phyloP scores from a whole-genome alignment of 768 basidiomycete genomes.

The Suillus cothurnatus region DNA sequence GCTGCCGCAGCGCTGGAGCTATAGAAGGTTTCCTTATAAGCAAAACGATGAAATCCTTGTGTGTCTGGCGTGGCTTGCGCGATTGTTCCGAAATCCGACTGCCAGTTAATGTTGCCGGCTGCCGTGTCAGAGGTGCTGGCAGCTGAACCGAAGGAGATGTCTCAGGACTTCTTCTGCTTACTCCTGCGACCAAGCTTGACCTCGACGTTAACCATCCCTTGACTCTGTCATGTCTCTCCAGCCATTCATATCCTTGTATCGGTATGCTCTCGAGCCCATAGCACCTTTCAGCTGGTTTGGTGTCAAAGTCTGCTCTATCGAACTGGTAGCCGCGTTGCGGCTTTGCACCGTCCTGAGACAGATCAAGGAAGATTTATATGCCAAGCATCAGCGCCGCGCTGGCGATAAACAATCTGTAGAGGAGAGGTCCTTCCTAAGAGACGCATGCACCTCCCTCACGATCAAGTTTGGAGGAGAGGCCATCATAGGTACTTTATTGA shows the following conservation, averaged over 20 bases:
- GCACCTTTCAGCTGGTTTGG: constrained; percentile 73
- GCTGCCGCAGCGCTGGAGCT: too few species aligned
- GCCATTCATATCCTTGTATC: constrained; percentile 52
- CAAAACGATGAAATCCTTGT: neutral
- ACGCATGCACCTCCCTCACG: constrained; percentile 55
- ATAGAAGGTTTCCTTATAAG: neutral
- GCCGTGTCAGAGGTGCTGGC: neutral
- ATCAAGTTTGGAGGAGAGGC: constrained; percentile 84
- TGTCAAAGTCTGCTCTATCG: constrained; percentile 59
- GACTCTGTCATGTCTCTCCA: constrained; percentile 33
- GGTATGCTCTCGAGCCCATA: constrained; percentile 56
- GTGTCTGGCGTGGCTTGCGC: neutral
- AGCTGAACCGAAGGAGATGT: neutral
- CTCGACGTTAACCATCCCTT: neutral
- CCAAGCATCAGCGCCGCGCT: constrained; percentile 41
- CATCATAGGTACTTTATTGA: constrained; percentile 52
- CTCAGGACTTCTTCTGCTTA: neutral
- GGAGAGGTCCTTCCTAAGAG: constrained; percentile 58
- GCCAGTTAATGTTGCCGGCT: neutral
- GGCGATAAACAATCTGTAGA: constrained; percentile 44
- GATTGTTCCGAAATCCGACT: neutral
- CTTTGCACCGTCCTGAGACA: constrained; percentile 72
- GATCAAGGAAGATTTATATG: constrained; percentile 52
- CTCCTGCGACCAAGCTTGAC: neutral
- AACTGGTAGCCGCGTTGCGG: constrained; percentile 68